Conservation (phyloP, 495 filamentous ascomycete genomes). For the Hypoxylon lienhwacheense region DNA sequence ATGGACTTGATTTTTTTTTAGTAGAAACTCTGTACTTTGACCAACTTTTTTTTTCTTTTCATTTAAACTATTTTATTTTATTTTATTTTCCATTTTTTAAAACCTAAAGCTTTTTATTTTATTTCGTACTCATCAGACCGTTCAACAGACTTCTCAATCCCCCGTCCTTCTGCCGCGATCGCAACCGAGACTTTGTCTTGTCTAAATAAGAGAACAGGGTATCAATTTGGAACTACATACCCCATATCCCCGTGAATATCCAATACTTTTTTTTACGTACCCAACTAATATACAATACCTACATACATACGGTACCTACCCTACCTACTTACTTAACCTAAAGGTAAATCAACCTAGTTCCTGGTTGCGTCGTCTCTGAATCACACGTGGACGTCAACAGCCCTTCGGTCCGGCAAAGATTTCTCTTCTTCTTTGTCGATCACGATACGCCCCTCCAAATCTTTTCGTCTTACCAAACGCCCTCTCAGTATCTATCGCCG, state of each 20-base stretch:
- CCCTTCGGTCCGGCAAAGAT: conserved; percentile 26
- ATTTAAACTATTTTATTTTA: neutral
- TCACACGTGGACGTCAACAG: conserved; percentile 35
- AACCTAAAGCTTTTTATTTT: neutral
- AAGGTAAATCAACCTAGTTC: conserved; percentile 12
- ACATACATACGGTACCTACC: too few species aligned
- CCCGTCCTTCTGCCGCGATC: conserved; percentile 25
- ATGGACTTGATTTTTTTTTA: conserved; percentile 16
- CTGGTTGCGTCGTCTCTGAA: conserved; percentile 18
- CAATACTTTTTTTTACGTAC: neutral
- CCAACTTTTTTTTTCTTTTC: conserved; percentile 10
- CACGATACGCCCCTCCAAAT: conserved; percentile 29
- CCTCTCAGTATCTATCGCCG: conserved; percentile 18
- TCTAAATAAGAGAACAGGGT: conserved; percentile 14
- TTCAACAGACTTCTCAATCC: neutral
- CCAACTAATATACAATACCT: too few species aligned
- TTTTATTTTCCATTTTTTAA: neutral
- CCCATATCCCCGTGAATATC: neutral
- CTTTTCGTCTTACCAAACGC: conserved; percentile 18
- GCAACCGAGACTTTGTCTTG: conserved; percentile 33
- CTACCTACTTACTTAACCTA: too few species aligned
- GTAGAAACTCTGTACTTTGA: conserved; percentile 18
- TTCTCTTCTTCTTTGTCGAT: conserved; percentile 31
- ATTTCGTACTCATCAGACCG: neutral
- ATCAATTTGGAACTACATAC: neutral